These are phyloP conservation scores for Talaromyces sp. DNA, from an alignment of 2,329 filamentous ascomycete genomes.

Conservation along the genomic window DNA sequence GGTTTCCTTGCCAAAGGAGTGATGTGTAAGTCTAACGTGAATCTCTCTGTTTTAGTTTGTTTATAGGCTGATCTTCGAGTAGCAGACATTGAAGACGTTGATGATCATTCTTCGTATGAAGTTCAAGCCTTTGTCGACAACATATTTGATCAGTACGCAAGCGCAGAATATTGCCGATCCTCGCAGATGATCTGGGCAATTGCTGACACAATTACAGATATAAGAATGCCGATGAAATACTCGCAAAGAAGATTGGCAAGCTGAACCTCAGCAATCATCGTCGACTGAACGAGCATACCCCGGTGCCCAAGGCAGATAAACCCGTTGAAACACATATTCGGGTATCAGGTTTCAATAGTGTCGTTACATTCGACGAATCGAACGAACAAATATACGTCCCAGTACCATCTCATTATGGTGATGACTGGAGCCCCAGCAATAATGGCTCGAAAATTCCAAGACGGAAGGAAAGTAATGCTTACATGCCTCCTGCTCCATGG, in stretches of 20 bases:
- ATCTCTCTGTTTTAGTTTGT: not conserved
- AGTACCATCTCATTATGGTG: constrained; percentile 7
- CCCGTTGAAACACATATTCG: constrained; percentile 5
- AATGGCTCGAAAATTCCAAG: constrained; percentile 6
- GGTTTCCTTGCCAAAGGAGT: not conserved
- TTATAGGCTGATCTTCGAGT: not conserved
- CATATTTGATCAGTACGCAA: constrained; percentile 11
- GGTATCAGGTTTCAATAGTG: constrained; percentile 10
- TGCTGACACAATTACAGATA: constrained; percentile 5
- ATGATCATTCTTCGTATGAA: constrained; percentile 4
- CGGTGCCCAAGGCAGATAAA: not conserved
- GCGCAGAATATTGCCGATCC: not conserved
- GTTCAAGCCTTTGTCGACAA: constrained; percentile 11
- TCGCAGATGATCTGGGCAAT: not conserved
- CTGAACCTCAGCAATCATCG: constrained; percentile 8
- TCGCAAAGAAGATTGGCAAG: constrained; percentile 2
- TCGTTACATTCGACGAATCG: constrained; percentile 15
- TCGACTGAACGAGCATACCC: not conserved
- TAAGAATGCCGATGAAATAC: constrained; percentile 6
- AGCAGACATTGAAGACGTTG: not conserved
- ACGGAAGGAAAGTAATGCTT: not conserved
- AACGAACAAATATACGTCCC: constrained; percentile 11
- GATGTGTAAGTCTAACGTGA: constrained; percentile 6
- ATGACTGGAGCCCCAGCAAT: constrained; percentile 10
- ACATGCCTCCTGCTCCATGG: constrained; percentile 5